Conservation (phyloP, 805 yeast genomes). For the Starmera pachycereana region DNA sequence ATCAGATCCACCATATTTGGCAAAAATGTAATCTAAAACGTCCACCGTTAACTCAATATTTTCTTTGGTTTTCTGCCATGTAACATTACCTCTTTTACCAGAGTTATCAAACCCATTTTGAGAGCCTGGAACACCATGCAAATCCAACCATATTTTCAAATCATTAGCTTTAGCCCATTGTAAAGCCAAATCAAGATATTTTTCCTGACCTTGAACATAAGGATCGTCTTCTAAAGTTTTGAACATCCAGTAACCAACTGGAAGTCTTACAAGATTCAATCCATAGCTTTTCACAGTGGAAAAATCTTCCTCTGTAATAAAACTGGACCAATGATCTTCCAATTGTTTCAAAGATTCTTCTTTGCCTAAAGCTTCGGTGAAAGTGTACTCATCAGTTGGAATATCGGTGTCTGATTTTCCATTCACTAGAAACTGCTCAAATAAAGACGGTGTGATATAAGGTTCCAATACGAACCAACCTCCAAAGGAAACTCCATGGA, state of each 20-base stretch:
- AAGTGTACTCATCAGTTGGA: slow-evolving; percentile 55
- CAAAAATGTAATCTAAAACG: slow-evolving; percentile 38
- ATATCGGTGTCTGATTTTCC: slow-evolving; percentile 24
- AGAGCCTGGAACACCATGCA: slow-evolving; percentile 78
- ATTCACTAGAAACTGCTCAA: slow-evolving; percentile 21
- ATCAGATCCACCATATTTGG: slow-evolving; percentile 38
- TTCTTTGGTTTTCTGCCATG: slow-evolving; percentile 30
- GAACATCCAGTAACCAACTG: slow-evolving; percentile 77
- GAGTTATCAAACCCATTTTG: slow-evolving; percentile 84
- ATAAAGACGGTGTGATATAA: slow-evolving; percentile 56
- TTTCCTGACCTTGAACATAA: slow-evolving; percentile 55
- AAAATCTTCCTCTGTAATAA: slow-evolving; percentile 52
- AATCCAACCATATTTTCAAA: slow-evolving; percentile 61
- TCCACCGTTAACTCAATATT: slow-evolving; percentile 39
- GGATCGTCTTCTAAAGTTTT: slow-evolving; percentile 37
- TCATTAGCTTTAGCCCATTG: slow-evolving; percentile 55
- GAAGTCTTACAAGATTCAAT: slow-evolving; percentile 63
- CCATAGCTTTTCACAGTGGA: slow-evolving; percentile 39
- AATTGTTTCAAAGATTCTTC: slow-evolving; percentile 33
- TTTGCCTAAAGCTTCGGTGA: slow-evolving; percentile 37
- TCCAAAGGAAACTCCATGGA: slow-evolving; percentile 45
- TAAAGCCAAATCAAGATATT: slow-evolving; percentile 52
- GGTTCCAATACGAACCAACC: slow-evolving; percentile 72
- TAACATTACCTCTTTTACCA: slow-evolving; percentile 43
- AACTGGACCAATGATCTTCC: slow-evolving; percentile 44